Evolutionary conservation across 208 protist species (phyloP), one percentile per base, ranked within the genome.

Genomic region (Acanthamoeba castellanii): DNA sequence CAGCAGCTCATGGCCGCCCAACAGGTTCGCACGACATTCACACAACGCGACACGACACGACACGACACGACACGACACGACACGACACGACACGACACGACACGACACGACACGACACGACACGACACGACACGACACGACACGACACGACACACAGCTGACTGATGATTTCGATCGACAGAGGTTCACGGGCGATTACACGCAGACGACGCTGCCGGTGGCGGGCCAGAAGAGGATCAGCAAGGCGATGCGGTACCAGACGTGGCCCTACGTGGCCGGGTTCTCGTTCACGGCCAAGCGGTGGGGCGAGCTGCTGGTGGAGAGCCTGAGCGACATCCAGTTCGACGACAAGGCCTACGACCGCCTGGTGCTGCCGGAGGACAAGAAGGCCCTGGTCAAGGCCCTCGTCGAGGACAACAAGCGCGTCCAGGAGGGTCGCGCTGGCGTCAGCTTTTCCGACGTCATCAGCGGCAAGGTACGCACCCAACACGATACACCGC

Each of bases 291-390:
- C 8, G 8, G 90, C 90, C 37, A 94, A 94, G 47, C 9, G 70
- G 37, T 94, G 90, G 90, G 90, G 90, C 22, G 90, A 94, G 57
- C 45, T 94, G 9, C 64, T 94, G n/a, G 70, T 94, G n/a, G 72
- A 84, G 61, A 94, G 57, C 37, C 57, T 94, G 14, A 37, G 14
- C 42, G 90, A 94, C 32, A 94, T 94, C 55, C 42, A 42, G 37
- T 94, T 94, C 47, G 90, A 94, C 70, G 90, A 94, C 55, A 30
- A 22, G 18, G 90, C 90, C 50, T 94, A 94, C 72, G 90, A 94
- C 25, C 7, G 70, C 7, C 57, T 94, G 16, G 90, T 94, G 14
- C 42, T 94, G 27, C 47, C 90, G 3, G 90, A 78, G 30, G 90
- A 94, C 47, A 94, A 94, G 90, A 94, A 94, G 37, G 34, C 55